A percentile compares a stretch with the other conserved stretches of the same genome.
These are phyloP conservation scores for Jimgerdemannia lactiflua DNA, from an alignment of 192 early-diverging fungal species.

Conservation along the genomic window DNA sequence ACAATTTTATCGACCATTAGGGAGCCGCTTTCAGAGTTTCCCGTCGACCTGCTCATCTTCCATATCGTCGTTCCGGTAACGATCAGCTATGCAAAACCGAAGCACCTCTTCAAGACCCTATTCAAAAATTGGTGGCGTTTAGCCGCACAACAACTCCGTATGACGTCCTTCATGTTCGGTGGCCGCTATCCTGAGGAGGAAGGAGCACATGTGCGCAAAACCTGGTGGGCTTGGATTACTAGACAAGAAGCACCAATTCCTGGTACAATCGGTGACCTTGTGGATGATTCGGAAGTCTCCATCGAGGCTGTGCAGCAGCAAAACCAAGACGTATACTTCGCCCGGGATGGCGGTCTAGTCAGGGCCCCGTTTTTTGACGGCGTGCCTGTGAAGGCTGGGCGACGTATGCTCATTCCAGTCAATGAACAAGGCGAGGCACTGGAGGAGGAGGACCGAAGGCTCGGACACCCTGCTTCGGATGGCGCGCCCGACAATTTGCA, in stretches of 20 bases:
- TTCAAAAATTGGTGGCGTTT: slow-evolving; percentile 74
- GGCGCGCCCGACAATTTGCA: slow-evolving; percentile 15
- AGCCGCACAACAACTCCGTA: slow-evolving; percentile 58
- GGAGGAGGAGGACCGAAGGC: slow-evolving; percentile 56
- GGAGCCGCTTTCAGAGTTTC: slow-evolving; percentile 72
- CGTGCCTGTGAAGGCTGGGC: slow-evolving; percentile 75
- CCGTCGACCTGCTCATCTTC: slow-evolving; percentile 70
- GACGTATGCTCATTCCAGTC: slow-evolving; percentile 79
- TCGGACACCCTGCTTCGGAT: slow-evolving; percentile 51
- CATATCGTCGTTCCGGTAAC: slow-evolving; percentile 73
- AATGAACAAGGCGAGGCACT: slow-evolving; percentile 52
- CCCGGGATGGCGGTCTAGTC: slow-evolving; percentile 61
- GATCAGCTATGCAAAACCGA: slow-evolving; percentile 58
- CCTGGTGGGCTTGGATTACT: slow-evolving; percentile 52
- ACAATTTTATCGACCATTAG: slow-evolving; percentile 24
- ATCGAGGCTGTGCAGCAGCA: slow-evolving; percentile 13
- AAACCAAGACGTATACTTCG: slow-evolving; percentile 51
- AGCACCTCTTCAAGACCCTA: slow-evolving; percentile 47
- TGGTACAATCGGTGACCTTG: no score
- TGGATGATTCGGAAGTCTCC: slow-evolving; percentile 33
- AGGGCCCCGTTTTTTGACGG: slow-evolving; percentile 86
- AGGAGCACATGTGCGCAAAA: slow-evolving; percentile 51
- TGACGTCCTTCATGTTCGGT: slow-evolving; percentile 82
- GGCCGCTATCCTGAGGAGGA: slow-evolving; percentile 75
- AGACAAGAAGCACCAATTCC: slow-evolving; percentile 50